Base-by-base conservation (phyloP, 257 asterid genomes). In the Schizonepeta tenuifolia region DNA sequence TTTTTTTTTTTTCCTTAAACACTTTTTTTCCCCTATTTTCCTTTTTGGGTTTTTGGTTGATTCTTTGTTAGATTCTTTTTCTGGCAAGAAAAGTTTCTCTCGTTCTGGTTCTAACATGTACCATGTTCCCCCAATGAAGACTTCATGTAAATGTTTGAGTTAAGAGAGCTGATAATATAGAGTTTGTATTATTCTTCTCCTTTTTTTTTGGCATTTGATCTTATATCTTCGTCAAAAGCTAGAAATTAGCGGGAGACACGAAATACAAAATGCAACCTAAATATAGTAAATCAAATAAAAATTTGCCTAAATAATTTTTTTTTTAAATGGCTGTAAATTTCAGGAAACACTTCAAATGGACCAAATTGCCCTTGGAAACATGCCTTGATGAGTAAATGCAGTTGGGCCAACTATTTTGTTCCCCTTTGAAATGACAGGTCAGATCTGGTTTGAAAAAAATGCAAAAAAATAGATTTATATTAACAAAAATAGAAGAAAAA, bases 121-220 rank as follows among this genome's bases (percentile, higher is more conserved):
- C 15, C 71, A 38, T 61, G 68, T 77, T 64, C 74, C 77, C 82
- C 82, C 72, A 65, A 26, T 67, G 55, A 65, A 70, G 26, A 74
- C 79, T 75, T 78, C 61, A 79, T 88, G 93, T 85, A 83, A 71
- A 83, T 77, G 70, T 80, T 69, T 71, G 69, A 77, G 77, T 73
- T 60, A 24, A 57, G 75, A 69, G 9, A 76, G 68, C n/a, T 73
- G 61, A 72, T 73, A 9, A 53, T 60, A 71, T 76, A 69, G 54
- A 40, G 70, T 21, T 76, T 82, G 77, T 61, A 56, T 51, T 73
- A 33, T 43, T 43, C 21, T 73, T 43, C 33, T 43, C 21, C 13
- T 2, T 20, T 36, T 15, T 0, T 12, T n/a, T 41, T 24, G 54
- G 3, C 28, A 20, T 54, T 10, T 51, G 4, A 54, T 53, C 11